Evolutionary conservation across 169 alveolate species (phyloP).

Genomic region (Neospora caninum): DNA sequence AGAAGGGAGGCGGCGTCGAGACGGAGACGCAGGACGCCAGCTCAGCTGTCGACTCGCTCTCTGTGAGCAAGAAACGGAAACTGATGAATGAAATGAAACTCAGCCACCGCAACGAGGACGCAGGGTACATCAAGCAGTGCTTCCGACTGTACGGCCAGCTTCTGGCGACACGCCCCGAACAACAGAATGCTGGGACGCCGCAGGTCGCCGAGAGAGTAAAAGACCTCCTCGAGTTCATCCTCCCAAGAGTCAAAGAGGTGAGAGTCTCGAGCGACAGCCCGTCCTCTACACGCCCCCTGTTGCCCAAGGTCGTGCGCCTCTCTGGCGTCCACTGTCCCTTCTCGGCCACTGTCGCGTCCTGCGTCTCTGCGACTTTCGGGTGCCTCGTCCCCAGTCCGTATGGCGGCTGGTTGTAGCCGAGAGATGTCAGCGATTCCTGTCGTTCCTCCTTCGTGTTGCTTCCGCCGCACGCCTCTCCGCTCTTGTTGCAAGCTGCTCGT

Average conservation of each 20-base stretch:
- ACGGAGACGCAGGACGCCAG: not conserved
- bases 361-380: too few species aligned
- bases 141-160: conserved; percentile 39
- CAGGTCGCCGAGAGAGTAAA: not conserved
- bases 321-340: too few species aligned
- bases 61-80: conserved; percentile 33
- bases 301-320: not conserved
- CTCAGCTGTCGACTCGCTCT: not conserved
- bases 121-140: conserved; percentile 40
- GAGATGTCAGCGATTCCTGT: too few species aligned
- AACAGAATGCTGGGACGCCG: not conserved
- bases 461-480: too few species aligned
- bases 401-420: too few species aligned
- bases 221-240: conserved; percentile 20
- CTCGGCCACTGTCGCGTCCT: too few species aligned
- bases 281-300: not conserved
- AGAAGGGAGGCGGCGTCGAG: not conserved
- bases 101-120: conserved; percentile 16
- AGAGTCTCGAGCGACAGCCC: not conserved
- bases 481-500: too few species aligned
- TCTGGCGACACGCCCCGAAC: conserved; percentile 12
- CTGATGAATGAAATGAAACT: conserved; percentile 7
- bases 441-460: too few species aligned
- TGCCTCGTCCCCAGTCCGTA: too few species aligned
- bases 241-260: conserved; percentile 13